phyloP scores from a whole-genome alignment of 805 yeast species.

The Wickerhamomyces canadensis region DNA sequence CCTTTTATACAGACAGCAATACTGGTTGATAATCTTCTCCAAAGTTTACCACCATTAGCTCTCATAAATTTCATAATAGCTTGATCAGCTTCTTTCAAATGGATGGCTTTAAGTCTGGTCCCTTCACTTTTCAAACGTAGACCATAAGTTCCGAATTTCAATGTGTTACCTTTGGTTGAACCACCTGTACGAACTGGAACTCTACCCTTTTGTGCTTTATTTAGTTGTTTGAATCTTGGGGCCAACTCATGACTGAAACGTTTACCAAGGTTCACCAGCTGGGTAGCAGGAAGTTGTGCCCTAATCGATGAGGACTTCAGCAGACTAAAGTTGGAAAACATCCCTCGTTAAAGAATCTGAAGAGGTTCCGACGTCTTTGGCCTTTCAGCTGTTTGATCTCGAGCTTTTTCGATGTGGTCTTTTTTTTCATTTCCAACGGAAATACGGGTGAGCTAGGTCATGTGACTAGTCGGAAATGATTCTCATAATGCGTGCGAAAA shows the following conservation, averaged over 20 bases:
- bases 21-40: slow-evolving; percentile 78
- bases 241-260: slow-evolving; percentile 26
- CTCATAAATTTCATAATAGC: slow-evolving; percentile 80
- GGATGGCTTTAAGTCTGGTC: slow-evolving; percentile 76
- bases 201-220: slow-evolving; percentile 88
- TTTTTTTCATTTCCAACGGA: too few species aligned
- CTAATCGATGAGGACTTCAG: too few species aligned
- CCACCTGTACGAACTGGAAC: slow-evolving; percentile 95
- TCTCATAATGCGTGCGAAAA: too few species aligned
- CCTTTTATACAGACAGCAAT: slow-evolving; percentile 94
- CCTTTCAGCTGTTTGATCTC: too few species aligned
- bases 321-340: slow-evolving; percentile 4
- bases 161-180: slow-evolving; percentile 78
- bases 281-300: background rate
- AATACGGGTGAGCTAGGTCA: too few species aligned
- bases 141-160: slow-evolving; percentile 81
- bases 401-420: too few species aligned
- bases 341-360: background rate
- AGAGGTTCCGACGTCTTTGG: too few species aligned
- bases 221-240: slow-evolving; percentile 26
- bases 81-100: slow-evolving; percentile 85
- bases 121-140: slow-evolving; percentile 88
- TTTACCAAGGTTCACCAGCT: slow-evolving; percentile 11
- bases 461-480: too few species aligned
- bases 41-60: slow-evolving; percentile 66